A percentile compares a stretch with the other conserved stretches of the same genome.
phyloP scores from a whole-genome alignment of 805 yeast species.

The Kuraishia piskuri region DNA sequence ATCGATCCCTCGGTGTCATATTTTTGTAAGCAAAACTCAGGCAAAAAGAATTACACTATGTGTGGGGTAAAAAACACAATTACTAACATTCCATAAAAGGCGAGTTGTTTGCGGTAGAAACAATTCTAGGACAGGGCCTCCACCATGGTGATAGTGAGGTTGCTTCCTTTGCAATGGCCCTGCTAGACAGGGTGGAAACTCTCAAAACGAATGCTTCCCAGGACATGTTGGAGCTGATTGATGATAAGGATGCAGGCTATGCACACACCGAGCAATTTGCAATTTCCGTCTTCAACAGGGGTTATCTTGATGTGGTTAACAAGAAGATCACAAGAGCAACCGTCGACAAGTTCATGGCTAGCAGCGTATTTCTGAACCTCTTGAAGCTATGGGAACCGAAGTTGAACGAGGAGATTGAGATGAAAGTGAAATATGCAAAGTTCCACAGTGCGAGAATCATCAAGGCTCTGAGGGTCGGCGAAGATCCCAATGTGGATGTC shows the following conservation, averaged over 20 bases:
- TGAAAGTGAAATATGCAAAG: constrained; percentile 51
- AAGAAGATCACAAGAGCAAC: constrained; percentile 36
- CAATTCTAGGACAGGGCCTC: constrained; percentile 49
- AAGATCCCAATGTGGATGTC: constrained; percentile 43
- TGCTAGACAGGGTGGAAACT: constrained; percentile 67
- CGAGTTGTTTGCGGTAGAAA: constrained; percentile 61
- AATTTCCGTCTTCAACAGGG: constrained; percentile 45
- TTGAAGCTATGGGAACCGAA: constrained; percentile 33
- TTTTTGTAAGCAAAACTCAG: constrained; percentile 42
- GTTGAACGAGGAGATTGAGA: constrained; percentile 16
- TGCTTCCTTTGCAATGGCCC: constrained; percentile 47
- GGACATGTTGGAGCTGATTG: constrained; percentile 37
- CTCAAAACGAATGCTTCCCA: constrained; percentile 33
- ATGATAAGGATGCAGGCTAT: constrained; percentile 50
- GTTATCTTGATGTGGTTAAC: constrained; percentile 36
- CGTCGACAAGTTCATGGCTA: constrained; percentile 43
- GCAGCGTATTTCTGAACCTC: constrained; percentile 43
- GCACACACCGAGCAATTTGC: constrained; percentile 51
- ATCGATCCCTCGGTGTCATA: constrained; percentile 66
- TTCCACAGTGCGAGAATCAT: constrained; percentile 53
- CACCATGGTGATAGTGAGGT: constrained; percentile 50
- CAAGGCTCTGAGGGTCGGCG: constrained; percentile 35
- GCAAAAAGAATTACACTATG: no score
- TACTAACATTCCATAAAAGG: constrained; percentile 4
- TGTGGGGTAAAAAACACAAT: no score